Conservation (phyloP, 2,329 filamentous ascomycete genomes). For the Xylaria sp. region DNA sequence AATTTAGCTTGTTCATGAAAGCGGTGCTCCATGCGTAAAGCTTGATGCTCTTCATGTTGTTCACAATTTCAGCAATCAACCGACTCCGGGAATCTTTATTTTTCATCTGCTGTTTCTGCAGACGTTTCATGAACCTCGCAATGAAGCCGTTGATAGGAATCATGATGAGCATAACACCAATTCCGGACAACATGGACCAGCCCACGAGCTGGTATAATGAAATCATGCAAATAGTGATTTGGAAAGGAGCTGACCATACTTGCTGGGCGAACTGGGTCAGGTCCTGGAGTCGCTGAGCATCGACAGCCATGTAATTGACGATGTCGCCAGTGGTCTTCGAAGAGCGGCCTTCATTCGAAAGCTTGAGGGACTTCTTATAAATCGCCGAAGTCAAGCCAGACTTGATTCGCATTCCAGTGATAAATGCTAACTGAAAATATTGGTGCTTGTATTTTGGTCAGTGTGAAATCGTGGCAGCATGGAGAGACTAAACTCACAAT, state of each 20-base stretch:
- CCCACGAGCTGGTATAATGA: conserved; percentile 96
- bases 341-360: conserved; percentile 92
- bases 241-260: conserved; percentile 95
- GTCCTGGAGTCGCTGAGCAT: conserved; percentile 94
- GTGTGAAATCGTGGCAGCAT: conserved; percentile 19
- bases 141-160: conserved; percentile 95
- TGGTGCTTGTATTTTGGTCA: conserved; percentile 70
- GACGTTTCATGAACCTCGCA: conserved; percentile 88
- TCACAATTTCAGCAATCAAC: conserved; percentile 96
- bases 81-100: conserved; percentile 96
- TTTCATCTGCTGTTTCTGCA: conserved; percentile 98
- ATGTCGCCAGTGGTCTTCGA: conserved; percentile 95
- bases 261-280: conserved; percentile 95
- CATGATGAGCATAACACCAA: conserved; percentile 96
- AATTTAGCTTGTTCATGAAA: conserved; percentile 97
- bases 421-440: conserved; percentile 95
- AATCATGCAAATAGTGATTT: conserved; percentile 94
- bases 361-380: conserved; percentile 86
- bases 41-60: conserved; percentile 99
- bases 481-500: conserved; percentile 58
- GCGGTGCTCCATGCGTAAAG: conserved; percentile 97
- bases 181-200: conserved; percentile 92
- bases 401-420: conserved; percentile 97
- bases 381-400: conserved; percentile 89
- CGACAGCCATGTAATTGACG: conserved; percentile 99